These are phyloP conservation scores for Nitzschia palea DNA, from an alignment of 108 stramenopile genomes.

Conservation along the genomic window DNA sequence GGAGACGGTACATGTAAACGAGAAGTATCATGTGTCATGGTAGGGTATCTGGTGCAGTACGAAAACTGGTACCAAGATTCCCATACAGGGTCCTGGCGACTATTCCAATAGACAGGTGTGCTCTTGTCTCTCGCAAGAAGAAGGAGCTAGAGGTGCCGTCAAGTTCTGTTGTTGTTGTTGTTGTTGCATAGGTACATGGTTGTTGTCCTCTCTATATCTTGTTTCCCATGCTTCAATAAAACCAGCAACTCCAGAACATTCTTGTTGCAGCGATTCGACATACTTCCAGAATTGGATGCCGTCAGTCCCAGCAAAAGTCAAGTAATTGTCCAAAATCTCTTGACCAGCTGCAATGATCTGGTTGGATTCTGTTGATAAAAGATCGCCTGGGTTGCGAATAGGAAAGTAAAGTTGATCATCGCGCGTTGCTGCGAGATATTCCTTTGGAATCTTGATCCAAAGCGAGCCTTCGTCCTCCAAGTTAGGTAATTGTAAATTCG, in stretches of 20 bases:
- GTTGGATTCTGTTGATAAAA: not conserved
- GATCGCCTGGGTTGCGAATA: not conserved
- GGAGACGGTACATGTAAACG: too few species aligned
- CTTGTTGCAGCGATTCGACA: not conserved
- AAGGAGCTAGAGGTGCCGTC: too few species aligned
- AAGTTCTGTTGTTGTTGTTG: too few species aligned
- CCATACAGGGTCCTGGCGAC: too few species aligned
- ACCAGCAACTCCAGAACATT: conserved; percentile 17
- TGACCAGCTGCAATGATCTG: conserved; percentile 4
- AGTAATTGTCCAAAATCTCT: conserved; percentile 30
- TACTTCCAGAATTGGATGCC: not conserved
- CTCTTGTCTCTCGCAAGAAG: too few species aligned
- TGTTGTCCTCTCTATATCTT: not conserved
- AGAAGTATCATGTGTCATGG: too few species aligned
- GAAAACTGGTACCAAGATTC: too few species aligned
- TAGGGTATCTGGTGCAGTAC: too few species aligned
- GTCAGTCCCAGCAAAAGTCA: conserved; percentile 16
- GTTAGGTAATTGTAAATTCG: not conserved
- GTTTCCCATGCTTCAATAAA: conserved; percentile 16
- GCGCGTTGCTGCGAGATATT: not conserved
- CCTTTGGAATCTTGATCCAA: not conserved
- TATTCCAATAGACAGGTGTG: too few species aligned
- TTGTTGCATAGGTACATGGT: too few species aligned
- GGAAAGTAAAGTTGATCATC: not conserved
- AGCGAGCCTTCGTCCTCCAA: not conserved